Evolutionary conservation across 441 rosid species (phyloP), one percentile per base, ranked within the genome.

Genomic region (Euphorbia celastroides): DNA sequence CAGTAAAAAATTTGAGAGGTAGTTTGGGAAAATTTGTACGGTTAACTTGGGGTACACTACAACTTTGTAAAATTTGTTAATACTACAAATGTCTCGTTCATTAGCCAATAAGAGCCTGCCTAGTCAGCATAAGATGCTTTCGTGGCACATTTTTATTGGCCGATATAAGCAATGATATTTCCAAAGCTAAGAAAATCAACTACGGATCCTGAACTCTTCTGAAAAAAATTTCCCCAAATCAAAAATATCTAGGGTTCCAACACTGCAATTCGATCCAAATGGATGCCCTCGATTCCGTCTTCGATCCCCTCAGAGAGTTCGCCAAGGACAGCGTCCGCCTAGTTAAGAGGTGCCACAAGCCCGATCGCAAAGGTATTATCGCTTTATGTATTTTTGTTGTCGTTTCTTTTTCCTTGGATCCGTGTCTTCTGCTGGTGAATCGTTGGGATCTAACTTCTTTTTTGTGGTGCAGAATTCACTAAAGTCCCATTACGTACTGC

Each of bases 301-400:
- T 87, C 57, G 88, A 87, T 70, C 96, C 96, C 28, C 86, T 89
- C 66, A 83, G 93, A 74, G 89, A 84, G 27, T 89, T 89, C 75
- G 88, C 93, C 48, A 89, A 85, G 84, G 86, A 84, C 81, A 84
- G 95, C 74, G 72, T 77, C 25, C 92, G 96, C 60, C 93, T 90
- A 69, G 93, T 90, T 70, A 84, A 90, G 83, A 84, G 93, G 32
- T 90, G 92, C 75, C 96, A 90, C 88, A 88, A 88, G 68, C 93
- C 96, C 63, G 97, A 91, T 67, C 88, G 92, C 72, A 88, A 90
- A 67, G 93, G 96, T 84, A 64, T 1, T 17, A 19, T 12, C 7
- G 6, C 25, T 61, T 14, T 54, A 12, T 20, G 42, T 27, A 16
- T 48, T 71, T 60, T 4, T 44, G n/a, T n/a, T n/a, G 44, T 9